phyloP scores from a whole-genome alignment of 73 alveolate species.

The Paramecium caudatum region DNA sequence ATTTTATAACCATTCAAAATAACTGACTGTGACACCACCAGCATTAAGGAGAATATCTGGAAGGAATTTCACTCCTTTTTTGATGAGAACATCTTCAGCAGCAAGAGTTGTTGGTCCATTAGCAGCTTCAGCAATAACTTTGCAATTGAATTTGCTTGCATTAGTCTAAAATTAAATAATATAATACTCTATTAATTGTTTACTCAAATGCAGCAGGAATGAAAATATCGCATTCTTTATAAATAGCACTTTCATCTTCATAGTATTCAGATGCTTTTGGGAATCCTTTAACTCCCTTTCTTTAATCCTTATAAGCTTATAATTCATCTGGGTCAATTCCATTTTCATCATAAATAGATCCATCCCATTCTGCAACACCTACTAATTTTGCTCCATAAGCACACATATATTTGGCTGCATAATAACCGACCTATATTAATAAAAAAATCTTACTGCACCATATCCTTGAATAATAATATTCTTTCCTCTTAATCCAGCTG shows the following conservation, averaged over 20 bases:
- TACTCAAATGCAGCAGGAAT: conserved; percentile 93
- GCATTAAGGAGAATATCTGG: conserved; percentile 91
- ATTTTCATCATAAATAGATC: conserved; percentile 84
- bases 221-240: conserved; percentile 89
- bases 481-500: conserved; percentile 82
- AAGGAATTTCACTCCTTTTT: conserved; percentile 86
- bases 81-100: conserved; percentile 84
- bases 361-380: conserved; percentile 89
- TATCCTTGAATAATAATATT: conserved; percentile 90
- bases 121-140: conserved; percentile 91
- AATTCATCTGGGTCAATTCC: conserved; percentile 92
- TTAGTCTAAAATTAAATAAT: conserved; percentile 72
- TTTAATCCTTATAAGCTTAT: conserved; percentile 76
- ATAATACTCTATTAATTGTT: conserved; percentile 78
- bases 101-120: conserved; percentile 88
- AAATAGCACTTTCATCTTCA: conserved; percentile 84
- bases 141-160: conserved; percentile 87
- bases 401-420: conserved; percentile 90
- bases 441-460: conserved; percentile 83
- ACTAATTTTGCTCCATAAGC: conserved; percentile 88
- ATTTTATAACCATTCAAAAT: conserved; percentile 94
- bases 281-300: conserved; percentile 88
- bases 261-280: conserved; percentile 81
- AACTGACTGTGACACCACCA: conserved; percentile 94
- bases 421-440: conserved; percentile 80